Conservation (phyloP, 2,329 filamentous ascomycete species). For the Fusarium phyllophilum region DNA sequence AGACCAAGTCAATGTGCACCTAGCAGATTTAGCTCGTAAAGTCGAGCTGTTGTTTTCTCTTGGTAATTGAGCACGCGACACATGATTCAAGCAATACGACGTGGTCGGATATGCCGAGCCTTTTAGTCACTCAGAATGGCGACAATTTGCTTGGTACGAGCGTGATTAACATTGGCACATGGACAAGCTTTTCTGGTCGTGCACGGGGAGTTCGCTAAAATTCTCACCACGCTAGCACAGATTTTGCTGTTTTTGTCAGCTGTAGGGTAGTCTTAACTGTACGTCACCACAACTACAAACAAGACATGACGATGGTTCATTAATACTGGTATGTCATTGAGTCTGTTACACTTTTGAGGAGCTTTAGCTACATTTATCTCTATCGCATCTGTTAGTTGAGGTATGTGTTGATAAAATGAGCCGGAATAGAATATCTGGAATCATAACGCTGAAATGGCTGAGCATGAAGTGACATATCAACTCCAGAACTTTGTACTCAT, state of each 20-base stretch:
- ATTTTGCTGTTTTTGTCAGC: neutral
- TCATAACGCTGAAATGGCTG: rapidly evolving
- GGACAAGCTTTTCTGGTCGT: conserved; percentile 6
- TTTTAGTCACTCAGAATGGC: neutral
- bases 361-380: rapidly evolving
- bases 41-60: conserved; percentile 4
- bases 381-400: rapidly evolving
- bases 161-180: conserved; percentile 1
- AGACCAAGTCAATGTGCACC: neutral
- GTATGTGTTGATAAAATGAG: rapidly evolving
- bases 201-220: neutral
- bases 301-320: neutral
- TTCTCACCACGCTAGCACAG: neutral
- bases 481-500: too few species aligned
- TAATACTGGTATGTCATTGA: neutral
- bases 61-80: conserved; percentile 25
- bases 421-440: rapidly evolving
- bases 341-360: neutral
- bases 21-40: neutral
- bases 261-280: neutral
- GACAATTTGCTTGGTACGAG: neutral
- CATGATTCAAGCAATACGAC: neutral
- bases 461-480: rapidly evolving
- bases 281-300: neutral
- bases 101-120: conserved; percentile 18